Percentiles rank a stretch among this genome's conserved stretches.
Evolutionary conservation across 768 basidiomycete species (phyloP).

Genomic region (Rhodosporidiobolus sp.): DNA sequence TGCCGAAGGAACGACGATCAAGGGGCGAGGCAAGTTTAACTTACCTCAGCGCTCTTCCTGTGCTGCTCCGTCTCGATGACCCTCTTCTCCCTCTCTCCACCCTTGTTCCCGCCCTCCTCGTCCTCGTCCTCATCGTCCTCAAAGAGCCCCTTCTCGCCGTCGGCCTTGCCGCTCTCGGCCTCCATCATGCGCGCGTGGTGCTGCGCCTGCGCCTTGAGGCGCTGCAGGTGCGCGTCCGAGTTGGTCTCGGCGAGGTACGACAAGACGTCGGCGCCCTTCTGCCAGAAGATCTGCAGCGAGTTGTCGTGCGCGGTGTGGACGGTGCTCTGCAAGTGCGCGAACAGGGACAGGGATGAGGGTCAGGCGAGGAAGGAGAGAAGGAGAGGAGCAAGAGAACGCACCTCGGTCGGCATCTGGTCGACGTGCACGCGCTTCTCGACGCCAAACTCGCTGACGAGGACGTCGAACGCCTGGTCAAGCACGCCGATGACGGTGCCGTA

Average conservation of each 20-base stretch:
- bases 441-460: constrained; percentile 91
- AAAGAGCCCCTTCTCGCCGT: constrained; percentile 82
- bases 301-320: constrained; percentile 94
- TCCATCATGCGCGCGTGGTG: constrained; percentile 90
- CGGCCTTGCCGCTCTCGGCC: constrained; percentile 74
- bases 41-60: constrained; percentile 68
- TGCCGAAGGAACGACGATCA: too few species aligned
- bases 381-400: constrained; percentile 50
- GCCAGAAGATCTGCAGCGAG: constrained; percentile 94
- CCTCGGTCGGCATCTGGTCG: constrained; percentile 98
- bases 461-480: constrained; percentile 96
- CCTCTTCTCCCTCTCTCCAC: constrained; percentile 4
- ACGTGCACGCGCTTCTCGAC: constrained; percentile 99
- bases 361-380: too few species aligned
- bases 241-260: constrained; percentile 91
- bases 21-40: constrained; percentile 34
- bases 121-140: constrained; percentile 75
- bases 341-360: background rate
- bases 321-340: constrained; percentile 62
- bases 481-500: constrained; percentile 94
- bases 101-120: constrained; percentile 53
- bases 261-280: constrained; percentile 76
- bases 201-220: constrained; percentile 88
- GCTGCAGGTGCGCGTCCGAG: constrained; percentile 91
- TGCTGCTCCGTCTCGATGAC: constrained; percentile 61